These are phyloP conservation scores for Malus hybrid DNA, from an alignment of 331 rosid genomes.

Conservation along the genomic window DNA sequence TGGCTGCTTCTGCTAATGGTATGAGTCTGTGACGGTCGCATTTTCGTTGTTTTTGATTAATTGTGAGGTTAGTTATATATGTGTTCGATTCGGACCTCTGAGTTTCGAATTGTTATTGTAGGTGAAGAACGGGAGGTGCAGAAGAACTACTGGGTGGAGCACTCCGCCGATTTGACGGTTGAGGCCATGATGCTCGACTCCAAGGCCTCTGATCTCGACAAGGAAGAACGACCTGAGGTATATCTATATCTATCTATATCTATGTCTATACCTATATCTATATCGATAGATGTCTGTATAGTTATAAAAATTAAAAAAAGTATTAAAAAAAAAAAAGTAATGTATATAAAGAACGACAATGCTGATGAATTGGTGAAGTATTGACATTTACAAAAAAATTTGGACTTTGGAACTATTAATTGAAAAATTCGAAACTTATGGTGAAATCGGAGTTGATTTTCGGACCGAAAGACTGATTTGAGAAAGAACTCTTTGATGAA, in stretches of 20 bases:
- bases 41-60: not conserved
- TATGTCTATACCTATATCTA: not conserved
- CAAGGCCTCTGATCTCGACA: constrained; percentile 84
- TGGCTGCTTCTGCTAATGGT: constrained; percentile 12
- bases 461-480: not conserved
- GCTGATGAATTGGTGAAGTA: not conserved
- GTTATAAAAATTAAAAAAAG: too few species aligned
- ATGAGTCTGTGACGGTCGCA: not conserved
- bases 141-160: constrained; percentile 76
- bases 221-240: constrained; percentile 93
- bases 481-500: not conserved
- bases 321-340: too few species aligned
- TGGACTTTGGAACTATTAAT: not conserved
- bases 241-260: not conserved
- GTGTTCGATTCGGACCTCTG: not conserved
- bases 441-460: not conserved
- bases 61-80: not conserved
- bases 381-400: not conserved
- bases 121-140: constrained; percentile 61
- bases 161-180: constrained; percentile 55
- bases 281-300: too few species aligned
- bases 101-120: not conserved
- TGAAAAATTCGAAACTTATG: not conserved
- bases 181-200: constrained; percentile 98
- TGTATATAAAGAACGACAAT: not conserved